Conservation (phyloP, 2,329 filamentous ascomycete genomes). For the Raffaelea albimanens region DNA sequence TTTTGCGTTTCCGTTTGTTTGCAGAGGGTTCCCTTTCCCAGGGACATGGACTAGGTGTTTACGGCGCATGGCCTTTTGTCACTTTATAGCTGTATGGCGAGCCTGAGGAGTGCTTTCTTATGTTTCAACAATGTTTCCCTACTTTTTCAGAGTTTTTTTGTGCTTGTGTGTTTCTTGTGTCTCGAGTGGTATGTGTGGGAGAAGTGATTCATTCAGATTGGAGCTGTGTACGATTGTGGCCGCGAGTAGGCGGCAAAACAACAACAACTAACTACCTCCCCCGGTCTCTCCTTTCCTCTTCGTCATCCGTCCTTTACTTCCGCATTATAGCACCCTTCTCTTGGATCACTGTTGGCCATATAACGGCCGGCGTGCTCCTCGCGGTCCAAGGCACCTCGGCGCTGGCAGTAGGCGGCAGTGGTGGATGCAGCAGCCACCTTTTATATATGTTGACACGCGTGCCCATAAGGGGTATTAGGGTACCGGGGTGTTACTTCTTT, state of each 20-base stretch:
- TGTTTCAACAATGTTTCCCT: neutral
- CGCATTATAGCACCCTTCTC: too few relatives aligned
- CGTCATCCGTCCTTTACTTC: neutral
- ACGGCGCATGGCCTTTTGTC: slow-evolving; percentile 24
- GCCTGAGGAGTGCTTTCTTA: neutral
- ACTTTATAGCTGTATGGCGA: neutral
- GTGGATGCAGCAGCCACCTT: too few relatives aligned
- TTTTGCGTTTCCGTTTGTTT: neutral
- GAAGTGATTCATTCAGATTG: neutral
- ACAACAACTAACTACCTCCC: too few relatives aligned
- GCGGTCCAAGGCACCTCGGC: too few relatives aligned
- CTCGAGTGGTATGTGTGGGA: neutral
- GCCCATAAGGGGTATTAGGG: too few relatives aligned
- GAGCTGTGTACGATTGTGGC: too few relatives aligned
- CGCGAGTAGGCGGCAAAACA: too few relatives aligned
- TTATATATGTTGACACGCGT: too few relatives aligned
- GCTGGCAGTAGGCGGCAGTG: too few relatives aligned
- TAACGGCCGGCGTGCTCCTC: too few relatives aligned
- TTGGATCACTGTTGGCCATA: too few relatives aligned
- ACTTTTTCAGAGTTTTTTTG: slow-evolving; percentile 7
- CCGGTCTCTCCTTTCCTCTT: neutral
- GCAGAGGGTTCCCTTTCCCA: neutral
- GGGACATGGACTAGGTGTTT: slow-evolving; percentile 28
- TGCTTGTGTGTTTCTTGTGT: neutral
- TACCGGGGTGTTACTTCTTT: slow-evolving; percentile 1